phyloP scores from a whole-genome alignment of 2,329 filamentous ascomycete species.

The Diaporthe nobilis region DNA sequence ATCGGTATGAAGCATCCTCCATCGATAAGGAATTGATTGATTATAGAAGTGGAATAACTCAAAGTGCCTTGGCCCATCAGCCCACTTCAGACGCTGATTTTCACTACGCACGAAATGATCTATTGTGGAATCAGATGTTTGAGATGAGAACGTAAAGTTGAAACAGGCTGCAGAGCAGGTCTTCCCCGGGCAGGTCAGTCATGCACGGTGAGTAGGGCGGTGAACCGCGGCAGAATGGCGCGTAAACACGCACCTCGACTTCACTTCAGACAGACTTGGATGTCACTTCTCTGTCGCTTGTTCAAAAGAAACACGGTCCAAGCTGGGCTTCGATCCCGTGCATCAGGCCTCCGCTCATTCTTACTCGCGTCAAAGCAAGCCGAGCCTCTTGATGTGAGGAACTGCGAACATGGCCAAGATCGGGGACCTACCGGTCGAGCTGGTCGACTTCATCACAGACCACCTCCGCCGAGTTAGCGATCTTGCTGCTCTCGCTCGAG shows the following conservation, averaged over 20 bases:
- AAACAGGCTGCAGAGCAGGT: too few species aligned
- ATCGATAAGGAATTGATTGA: too few species aligned
- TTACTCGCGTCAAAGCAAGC: not conserved
- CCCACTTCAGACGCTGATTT: not conserved
- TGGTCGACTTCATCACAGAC: constrained; percentile 46
- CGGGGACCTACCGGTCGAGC: constrained; percentile 46
- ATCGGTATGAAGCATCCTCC: too few species aligned
- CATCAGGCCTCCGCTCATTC: not conserved
- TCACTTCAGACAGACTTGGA: not conserved
- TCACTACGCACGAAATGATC: not conserved
- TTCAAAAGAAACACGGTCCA: not conserved
- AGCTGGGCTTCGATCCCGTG: not conserved
- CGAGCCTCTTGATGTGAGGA: not conserved
- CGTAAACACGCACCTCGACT: not conserved
- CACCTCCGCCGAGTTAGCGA: constrained; percentile 45
- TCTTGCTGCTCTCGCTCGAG: constrained; percentile 46
- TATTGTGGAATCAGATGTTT: not conserved
- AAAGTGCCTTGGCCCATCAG: not conserved
- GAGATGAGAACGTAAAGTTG: not conserved
- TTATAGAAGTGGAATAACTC: not conserved
- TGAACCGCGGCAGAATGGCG: constrained; percentile 24
- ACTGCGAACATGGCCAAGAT: constrained; percentile 11
- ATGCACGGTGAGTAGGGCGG: not conserved
- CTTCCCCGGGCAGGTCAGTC: too few species aligned
- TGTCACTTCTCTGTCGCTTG: not conserved